phyloP scores from a whole-genome alignment of 1,284 basidiomycete species.

The Puccinia horiana region DNA sequence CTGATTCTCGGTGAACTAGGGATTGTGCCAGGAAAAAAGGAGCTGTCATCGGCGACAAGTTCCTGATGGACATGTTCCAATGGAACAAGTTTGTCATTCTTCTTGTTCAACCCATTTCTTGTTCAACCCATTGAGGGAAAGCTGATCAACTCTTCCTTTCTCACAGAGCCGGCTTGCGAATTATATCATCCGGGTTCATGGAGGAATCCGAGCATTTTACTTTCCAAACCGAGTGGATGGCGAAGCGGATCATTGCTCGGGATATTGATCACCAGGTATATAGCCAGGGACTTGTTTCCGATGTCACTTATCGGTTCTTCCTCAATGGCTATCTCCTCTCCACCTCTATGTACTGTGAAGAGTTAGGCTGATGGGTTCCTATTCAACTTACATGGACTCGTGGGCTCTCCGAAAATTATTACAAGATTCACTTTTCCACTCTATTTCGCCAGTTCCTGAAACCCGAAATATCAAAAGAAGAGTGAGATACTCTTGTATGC shows the following conservation, averaged over 20 bases:
- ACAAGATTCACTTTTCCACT: constrained; percentile 15
- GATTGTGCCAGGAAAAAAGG: constrained; percentile 19
- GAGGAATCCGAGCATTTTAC: background rate
- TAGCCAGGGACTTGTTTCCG: background rate
- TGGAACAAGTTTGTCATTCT: background rate
- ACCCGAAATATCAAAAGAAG: background rate
- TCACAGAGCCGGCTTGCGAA: background rate
- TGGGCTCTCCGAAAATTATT: background rate
- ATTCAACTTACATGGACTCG: constrained; percentile 10
- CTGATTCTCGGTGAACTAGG: background rate
- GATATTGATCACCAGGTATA: background rate
- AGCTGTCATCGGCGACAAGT: background rate
- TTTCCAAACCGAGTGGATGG: constrained; percentile 32
- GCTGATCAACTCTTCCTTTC: background rate
- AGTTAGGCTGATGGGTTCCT: background rate
- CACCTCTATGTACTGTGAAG: constrained; percentile 18
- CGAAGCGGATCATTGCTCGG: background rate
- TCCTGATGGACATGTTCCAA: background rate
- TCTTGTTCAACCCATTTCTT: too few relatives aligned
- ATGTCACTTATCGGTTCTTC: constrained; percentile 30
- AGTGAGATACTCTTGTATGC: background rate
- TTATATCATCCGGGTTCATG: constrained; percentile 5
- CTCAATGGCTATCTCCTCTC: constrained; percentile 22
- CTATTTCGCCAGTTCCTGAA: background rate
- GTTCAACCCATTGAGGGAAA: too few relatives aligned